phyloP scores from a whole-genome alignment of 805 yeast genomes.

The Kregervanrija delftensis region DNA sequence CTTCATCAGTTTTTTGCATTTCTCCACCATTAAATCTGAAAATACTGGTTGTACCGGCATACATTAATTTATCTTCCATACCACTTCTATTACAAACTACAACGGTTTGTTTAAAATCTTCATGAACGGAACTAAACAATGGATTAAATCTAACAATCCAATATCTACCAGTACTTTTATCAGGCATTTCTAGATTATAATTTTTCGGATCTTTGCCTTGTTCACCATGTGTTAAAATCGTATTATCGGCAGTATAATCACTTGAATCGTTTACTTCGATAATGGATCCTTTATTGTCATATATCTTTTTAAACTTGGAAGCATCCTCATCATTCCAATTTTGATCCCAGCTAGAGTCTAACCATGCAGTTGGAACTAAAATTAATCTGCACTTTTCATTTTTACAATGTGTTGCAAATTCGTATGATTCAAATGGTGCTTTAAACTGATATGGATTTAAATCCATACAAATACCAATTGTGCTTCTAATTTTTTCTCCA shows the following conservation, averaged over 20 bases:
- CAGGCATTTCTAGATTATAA: constrained; percentile 13
- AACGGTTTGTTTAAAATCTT: constrained; percentile 25
- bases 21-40: constrained; percentile 43
- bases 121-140: constrained; percentile 15
- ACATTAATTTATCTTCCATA: constrained; percentile 59
- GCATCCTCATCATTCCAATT: constrained; percentile 17
- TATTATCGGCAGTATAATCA: constrained; percentile 1
- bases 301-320: constrained; percentile 12
- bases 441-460: constrained; percentile 78
- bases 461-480: constrained; percentile 93
- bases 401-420: constrained; percentile 53
- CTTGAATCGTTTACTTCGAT: constrained; percentile 15
- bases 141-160: constrained; percentile 61
- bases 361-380: constrained; percentile 86
- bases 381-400: constrained; percentile 45
- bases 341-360: constrained; percentile 38
- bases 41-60: constrained; percentile 61
- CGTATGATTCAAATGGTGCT: constrained; percentile 71
- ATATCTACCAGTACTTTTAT: constrained; percentile 33
- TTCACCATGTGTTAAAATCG: constrained; percentile 1
- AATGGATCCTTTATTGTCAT: constrained; percentile 9
- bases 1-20: constrained; percentile 17
- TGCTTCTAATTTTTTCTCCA: constrained; percentile 31
- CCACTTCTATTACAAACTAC: constrained; percentile 72
- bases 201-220: constrained; percentile 1